Evolutionary conservation across 441 rosid genomes (phyloP).

Genomic region (Gossypium gossypioides): DNA sequence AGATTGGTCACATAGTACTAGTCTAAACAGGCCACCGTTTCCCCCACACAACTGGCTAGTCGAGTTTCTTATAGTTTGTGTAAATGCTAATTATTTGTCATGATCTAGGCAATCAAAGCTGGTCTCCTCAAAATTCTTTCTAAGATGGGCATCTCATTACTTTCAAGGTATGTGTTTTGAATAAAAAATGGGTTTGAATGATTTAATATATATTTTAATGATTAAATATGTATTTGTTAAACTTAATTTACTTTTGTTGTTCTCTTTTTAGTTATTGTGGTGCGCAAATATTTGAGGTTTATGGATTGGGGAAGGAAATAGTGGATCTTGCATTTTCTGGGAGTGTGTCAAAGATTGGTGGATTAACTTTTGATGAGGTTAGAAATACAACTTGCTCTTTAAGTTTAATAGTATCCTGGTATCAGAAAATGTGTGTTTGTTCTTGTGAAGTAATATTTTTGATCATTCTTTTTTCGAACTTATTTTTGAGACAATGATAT

Average conservation of each 20-base stretch:
- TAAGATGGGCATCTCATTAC: constrained; percentile 97
- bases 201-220: constrained; percentile 6
- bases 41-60: background rate
- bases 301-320: constrained; percentile 81
- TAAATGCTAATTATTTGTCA: background rate
- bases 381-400: constrained; percentile 11
- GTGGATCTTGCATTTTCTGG: constrained; percentile 85
- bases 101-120: constrained; percentile 74
- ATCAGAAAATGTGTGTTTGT: constrained; percentile 2
- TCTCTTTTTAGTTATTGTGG: constrained; percentile 73
- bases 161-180: constrained; percentile 60
- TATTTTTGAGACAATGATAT: background rate
- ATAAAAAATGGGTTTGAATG: background rate
- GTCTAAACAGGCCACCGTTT: background rate
- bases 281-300: constrained; percentile 97
- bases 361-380: constrained; percentile 91
- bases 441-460: background rate
- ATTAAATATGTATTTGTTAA: background rate
- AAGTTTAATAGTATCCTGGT: background rate
- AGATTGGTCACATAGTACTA: background rate
- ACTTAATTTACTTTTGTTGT: constrained; percentile 22
- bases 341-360: constrained; percentile 78
- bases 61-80: background rate
- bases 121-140: constrained; percentile 96
- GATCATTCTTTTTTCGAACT: background rate